These are phyloP conservation scores for Fusarium sp. DNA, from an alignment of 2,329 filamentous ascomycete genomes.

Conservation along the genomic window DNA sequence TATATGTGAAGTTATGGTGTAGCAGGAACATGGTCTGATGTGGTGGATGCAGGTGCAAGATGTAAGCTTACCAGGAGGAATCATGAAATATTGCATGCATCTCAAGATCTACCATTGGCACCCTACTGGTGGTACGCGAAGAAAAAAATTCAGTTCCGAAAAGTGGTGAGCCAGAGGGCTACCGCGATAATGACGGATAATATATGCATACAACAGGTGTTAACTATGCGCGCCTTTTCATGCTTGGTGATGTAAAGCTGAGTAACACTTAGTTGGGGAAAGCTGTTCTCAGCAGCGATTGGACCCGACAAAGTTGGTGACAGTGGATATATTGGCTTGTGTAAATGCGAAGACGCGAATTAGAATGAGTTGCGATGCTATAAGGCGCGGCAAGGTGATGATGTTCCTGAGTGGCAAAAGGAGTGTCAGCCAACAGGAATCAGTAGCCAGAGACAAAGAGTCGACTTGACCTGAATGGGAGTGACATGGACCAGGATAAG, in stretches of 20 bases:
- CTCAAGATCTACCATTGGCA: conserved; percentile 21
- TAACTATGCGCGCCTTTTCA: not conserved
- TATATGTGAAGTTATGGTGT: conserved; percentile 2
- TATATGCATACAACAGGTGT: conserved; percentile 6
- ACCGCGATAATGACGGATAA: conserved; percentile 10
- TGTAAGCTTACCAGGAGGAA: conserved; percentile 17
- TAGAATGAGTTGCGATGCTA: conserved; percentile 21
- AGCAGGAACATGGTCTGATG: conserved; percentile 18
- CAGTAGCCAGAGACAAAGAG: conserved; percentile 12
- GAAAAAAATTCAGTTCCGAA: not conserved
- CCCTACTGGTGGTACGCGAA: not conserved
- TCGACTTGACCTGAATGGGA: conserved; percentile 18
- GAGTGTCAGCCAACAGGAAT: conserved; percentile 17
- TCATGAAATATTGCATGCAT: conserved; percentile 15
- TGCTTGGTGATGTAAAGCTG: conserved; percentile 6
- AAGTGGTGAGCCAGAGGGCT: not conserved
- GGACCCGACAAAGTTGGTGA: conserved; percentile 27
- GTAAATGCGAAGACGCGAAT: conserved; percentile 30
- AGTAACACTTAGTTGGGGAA: conserved; percentile 23
- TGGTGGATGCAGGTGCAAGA: conserved; percentile 21
- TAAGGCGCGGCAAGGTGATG: conserved; percentile 18
- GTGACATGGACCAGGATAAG: conserved; percentile 26
- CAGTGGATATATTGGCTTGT: conserved; percentile 16
- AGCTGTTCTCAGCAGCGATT: conserved; percentile 24
- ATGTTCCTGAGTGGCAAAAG: conserved; percentile 40